Percentiles rank a stretch among this genome's conserved stretches.
Evolutionary conservation across 768 basidiomycete species (phyloP).

Genomic region (Hypholoma fasciculare): DNA sequence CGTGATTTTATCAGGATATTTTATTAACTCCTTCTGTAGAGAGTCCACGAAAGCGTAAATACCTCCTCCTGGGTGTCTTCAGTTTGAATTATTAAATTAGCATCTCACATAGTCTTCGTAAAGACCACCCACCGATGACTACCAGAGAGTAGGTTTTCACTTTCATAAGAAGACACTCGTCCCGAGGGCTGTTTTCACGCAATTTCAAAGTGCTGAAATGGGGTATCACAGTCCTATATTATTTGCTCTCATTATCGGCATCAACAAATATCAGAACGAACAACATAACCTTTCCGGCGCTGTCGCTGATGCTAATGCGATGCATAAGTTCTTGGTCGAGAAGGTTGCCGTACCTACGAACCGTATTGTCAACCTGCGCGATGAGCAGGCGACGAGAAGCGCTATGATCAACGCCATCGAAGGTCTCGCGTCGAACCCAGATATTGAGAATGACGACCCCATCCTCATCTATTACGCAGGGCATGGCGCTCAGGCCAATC

Average conservation of each 20-base stretch:
- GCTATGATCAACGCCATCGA: not conserved
- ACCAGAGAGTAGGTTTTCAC: too few species aligned
- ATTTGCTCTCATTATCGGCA: conserved; percentile 14
- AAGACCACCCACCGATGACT: too few species aligned
- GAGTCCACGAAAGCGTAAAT: too few species aligned
- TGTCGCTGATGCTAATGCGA: conserved; percentile 4
- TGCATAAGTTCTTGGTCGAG: not conserved
- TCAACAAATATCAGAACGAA: not conserved
- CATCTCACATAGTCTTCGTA: too few species aligned
- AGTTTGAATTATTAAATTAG: too few species aligned
- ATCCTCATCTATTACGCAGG: conserved; percentile 7
- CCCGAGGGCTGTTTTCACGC: too few species aligned
- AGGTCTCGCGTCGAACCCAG: not conserved
- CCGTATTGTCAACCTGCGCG: not conserved
- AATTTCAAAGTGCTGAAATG: too few species aligned
- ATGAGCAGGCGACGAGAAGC: not conserved
- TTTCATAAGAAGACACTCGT: too few species aligned
- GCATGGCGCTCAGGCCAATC: not conserved
- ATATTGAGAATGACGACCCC: not conserved
- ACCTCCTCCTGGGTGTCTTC: too few species aligned
- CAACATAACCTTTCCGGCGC: conserved; percentile 7
- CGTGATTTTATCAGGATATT: too few species aligned
- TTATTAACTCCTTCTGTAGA: too few species aligned
- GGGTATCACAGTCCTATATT: not conserved
- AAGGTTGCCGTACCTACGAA: not conserved